phyloP scores from a whole-genome alignment of 768 basidiomycete species.

The Lyophyllum atratum region DNA sequence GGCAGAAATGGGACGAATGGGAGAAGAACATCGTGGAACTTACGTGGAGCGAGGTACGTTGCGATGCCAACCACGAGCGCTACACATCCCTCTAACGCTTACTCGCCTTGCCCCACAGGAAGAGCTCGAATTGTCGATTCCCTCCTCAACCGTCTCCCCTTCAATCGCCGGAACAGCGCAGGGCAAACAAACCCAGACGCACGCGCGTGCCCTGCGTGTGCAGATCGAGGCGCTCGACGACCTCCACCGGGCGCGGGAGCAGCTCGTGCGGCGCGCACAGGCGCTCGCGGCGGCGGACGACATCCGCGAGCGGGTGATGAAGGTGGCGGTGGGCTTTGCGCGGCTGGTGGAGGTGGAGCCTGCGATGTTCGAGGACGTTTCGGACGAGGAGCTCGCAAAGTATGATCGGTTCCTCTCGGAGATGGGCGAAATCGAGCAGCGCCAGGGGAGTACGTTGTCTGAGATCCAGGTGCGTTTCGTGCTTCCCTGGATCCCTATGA shows the following conservation, averaged over 20 bases:
- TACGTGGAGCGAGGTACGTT: slow-evolving; percentile 63
- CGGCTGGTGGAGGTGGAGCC: slow-evolving; percentile 72
- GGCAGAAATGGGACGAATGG: slow-evolving; percentile 90
- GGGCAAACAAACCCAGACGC: slow-evolving; percentile 53
- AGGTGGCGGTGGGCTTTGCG: slow-evolving; percentile 66
- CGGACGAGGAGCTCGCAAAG: slow-evolving; percentile 77
- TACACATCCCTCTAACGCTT: slow-evolving; percentile 1
- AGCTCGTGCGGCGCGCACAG: slow-evolving; percentile 66
- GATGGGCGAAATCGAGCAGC: slow-evolving; percentile 50
- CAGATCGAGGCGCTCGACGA: slow-evolving; percentile 83
- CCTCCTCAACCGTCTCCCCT: slow-evolving; percentile 55
- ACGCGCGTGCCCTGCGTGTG: slow-evolving; percentile 70
- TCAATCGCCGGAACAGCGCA: slow-evolving; percentile 33
- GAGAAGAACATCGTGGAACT: slow-evolving; percentile 70
- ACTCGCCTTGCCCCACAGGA: slow-evolving; percentile 44
- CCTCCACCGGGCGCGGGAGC: slow-evolving; percentile 57
- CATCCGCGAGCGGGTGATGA: slow-evolving; percentile 67
- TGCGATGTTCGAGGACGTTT: slow-evolving; percentile 85
- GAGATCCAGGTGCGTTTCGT: slow-evolving; percentile 62
- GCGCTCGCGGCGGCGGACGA: slow-evolving; percentile 69
- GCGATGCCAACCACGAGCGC: not conserved
- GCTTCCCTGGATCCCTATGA: not conserved
- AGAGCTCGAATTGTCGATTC: slow-evolving; percentile 66
- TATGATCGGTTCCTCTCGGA: slow-evolving; percentile 76
- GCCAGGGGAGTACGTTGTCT: slow-evolving; percentile 66